Evolutionary conservation across 306 rosid genomes (phyloP), one percentile per base, ranked within the genome.

Genomic region (Parietaria judaica): DNA sequence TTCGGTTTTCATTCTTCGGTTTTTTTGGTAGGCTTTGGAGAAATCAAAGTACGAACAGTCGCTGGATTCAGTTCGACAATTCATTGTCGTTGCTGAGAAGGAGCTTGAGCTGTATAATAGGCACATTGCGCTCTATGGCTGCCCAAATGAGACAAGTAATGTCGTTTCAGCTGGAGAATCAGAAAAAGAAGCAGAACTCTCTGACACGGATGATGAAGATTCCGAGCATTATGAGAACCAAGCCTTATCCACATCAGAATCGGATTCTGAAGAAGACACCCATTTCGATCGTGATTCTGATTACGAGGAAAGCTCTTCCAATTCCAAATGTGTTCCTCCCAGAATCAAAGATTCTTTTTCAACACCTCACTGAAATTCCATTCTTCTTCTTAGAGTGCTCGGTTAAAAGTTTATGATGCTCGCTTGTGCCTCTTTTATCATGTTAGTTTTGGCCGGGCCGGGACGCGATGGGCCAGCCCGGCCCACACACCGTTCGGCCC

Each of bases 41-140:
- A 92, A 86, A 74, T 82, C 95, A 8, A 92, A 84, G 81, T 88
- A 88, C 51, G 96, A 88, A 83, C 95, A 86, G 64, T 86, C 95
- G 12, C 96, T 92, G 0, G 95, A 92, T 66, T 81, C 94, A 4
- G 95, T 88, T 8, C 77, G 76, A 47, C 88, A 83, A 62, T 92
- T 92, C 78, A 88, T 92, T 44, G 85, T 85, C 13, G 76, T 86
- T 36, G 82, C 85, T 0, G 96, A 92, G 80, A 88, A 86, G 81
- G 99, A 92, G 67, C 55, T 92, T 63, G 96, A 88, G 78, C 84
- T 88, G n/a, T 88, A 86, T 66, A 64, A 81, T 73, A 74, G 94
- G 66, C 98, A 92, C 61, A 45, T 84, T 70, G 95, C 95, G 8
- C 86, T 92, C 7, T 92, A 86, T 47, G 96, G 94, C 6, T 80